Conservation (phyloP, 805 yeast species). For the Debaryomyces tyrocola region DNA sequence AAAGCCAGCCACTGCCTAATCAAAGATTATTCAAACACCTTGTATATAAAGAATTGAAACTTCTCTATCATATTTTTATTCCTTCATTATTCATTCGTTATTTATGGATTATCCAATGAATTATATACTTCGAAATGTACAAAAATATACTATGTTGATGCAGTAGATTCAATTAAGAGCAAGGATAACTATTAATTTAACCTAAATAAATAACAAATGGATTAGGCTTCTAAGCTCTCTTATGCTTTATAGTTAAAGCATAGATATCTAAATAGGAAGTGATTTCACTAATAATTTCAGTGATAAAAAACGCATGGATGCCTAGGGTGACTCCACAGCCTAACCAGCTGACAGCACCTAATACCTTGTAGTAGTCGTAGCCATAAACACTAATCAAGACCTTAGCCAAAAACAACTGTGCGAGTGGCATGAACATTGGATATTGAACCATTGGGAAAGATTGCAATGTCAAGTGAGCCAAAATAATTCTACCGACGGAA, state of each 20-base stretch:
- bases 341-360: conserved; percentile 57
- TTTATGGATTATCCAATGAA: conserved; percentile 3
- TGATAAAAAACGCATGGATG: conserved; percentile 68
- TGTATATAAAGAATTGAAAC: conserved; percentile 8
- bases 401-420: conserved; percentile 42
- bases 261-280: conserved; percentile 81
- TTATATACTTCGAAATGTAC: background rate
- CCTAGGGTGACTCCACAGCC: conserved; percentile 70
- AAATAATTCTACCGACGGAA: conserved; percentile 86
- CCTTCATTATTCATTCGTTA: conserved; percentile 5
- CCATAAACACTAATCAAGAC: conserved; percentile 36
- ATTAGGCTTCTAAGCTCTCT: conserved; percentile 40
- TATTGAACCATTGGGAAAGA: conserved; percentile 71
- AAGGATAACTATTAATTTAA: no score
- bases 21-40: conserved; percentile 2
- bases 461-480: conserved; percentile 81
- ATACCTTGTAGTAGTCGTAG: conserved; percentile 40
- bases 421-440: conserved; percentile 65
- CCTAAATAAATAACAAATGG: no score
- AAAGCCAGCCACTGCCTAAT: conserved; percentile 20
- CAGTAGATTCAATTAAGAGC: no score
- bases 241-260: conserved; percentile 81
- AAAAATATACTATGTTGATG: background rate
- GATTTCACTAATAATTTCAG: conserved; percentile 77
- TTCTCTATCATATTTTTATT: conserved; percentile 1